phyloP scores from a whole-genome alignment of 768 basidiomycete genomes.

The Clitopilus hobsonii region DNA sequence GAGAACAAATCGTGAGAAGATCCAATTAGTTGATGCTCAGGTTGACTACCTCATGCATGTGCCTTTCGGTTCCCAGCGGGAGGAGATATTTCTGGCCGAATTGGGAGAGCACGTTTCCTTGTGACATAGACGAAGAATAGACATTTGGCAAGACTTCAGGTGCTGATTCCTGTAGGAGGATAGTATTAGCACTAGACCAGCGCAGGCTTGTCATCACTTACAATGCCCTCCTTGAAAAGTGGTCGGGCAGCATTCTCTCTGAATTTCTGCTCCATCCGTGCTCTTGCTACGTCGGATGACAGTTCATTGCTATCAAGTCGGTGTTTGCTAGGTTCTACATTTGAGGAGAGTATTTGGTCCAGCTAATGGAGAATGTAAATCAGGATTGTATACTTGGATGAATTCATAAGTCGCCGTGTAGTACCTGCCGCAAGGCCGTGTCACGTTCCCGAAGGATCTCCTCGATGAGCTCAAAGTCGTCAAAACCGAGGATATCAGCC shows the following conservation, averaged over 20 bases:
- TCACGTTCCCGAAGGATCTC: constrained; percentile 61
- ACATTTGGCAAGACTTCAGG: constrained; percentile 81
- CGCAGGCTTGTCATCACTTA: constrained; percentile 19
- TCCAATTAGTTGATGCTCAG: too few relatives aligned
- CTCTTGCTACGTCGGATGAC: constrained; percentile 45
- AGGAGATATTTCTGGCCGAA: constrained; percentile 75
- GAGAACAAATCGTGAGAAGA: too few relatives aligned
- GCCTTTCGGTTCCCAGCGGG: constrained; percentile 76
- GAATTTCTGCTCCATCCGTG: constrained; percentile 58
- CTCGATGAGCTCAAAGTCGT: constrained; percentile 74
- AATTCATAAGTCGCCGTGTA: too few relatives aligned
- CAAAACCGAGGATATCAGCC: constrained; percentile 78
- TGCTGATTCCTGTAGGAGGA: constrained; percentile 12
- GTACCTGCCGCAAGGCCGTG: constrained; percentile 45
- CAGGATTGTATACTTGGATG: too few relatives aligned
- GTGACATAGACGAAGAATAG: constrained; percentile 62
- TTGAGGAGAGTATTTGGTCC: not conserved
- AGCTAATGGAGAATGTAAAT: not conserved
- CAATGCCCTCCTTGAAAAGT: constrained; percentile 53
- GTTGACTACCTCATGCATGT: constrained; percentile 62
- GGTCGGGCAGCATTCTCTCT: constrained; percentile 62
- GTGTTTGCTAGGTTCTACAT: not conserved
- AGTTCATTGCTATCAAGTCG: constrained; percentile 10
- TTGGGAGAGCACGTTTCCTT: constrained; percentile 66
- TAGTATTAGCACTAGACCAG: not conserved